phyloP scores from a whole-genome alignment of 306 rosid species.

The Malus orientalis region DNA sequence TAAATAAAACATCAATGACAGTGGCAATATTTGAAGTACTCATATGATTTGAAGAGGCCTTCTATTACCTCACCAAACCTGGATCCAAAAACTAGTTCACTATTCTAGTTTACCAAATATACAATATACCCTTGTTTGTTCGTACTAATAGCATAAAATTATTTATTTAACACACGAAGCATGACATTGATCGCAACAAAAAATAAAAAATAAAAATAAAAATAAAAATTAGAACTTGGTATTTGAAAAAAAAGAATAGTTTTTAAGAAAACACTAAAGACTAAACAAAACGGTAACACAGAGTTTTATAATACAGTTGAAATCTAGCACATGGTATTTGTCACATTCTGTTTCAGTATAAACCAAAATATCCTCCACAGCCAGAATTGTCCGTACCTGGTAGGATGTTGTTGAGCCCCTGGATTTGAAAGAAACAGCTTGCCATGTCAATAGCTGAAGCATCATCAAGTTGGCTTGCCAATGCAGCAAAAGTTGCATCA shows the following conservation, averaged over 20 bases:
- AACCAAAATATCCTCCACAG: not conserved
- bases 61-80: not conserved
- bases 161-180: not conserved
- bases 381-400: slow-evolving; percentile 39
- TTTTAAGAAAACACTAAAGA: not conserved
- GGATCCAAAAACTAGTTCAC: not conserved
- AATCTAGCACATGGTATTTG: not conserved
- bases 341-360: not conserved
- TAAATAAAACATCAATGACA: not conserved
- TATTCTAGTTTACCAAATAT: not conserved
- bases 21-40: not conserved
- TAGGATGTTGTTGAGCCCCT: slow-evolving; percentile 47
- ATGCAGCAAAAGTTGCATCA: slow-evolving; percentile 75
- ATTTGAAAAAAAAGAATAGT: not conserved
- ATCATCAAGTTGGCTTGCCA: slow-evolving; percentile 74
- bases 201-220: too few species aligned
- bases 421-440: slow-evolving; percentile 86
- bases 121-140: not conserved
- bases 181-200: too few species aligned
- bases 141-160: not conserved
- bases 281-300: not conserved
- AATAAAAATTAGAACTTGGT: not conserved
- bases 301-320: not conserved
- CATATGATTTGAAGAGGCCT: not conserved
- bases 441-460: slow-evolving; percentile 62